Evolutionary conservation across 208 protist genomes (phyloP).

Genomic region (Phytomonas serpens): DNA sequence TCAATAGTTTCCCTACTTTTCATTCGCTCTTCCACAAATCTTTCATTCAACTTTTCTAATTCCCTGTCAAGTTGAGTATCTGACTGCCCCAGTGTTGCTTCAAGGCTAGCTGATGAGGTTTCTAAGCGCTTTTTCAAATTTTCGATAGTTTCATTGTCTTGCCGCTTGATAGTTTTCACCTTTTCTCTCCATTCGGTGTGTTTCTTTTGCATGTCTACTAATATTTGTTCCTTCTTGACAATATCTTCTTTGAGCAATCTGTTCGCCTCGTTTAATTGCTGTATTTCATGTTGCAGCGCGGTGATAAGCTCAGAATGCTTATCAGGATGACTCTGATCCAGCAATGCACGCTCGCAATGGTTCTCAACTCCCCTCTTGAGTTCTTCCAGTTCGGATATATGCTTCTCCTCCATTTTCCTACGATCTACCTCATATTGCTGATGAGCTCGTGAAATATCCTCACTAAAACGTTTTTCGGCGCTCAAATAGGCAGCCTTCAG

Average conservation of each 20-base stretch:
- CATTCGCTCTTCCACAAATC: not conserved
- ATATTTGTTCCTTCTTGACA: constrained; percentile 4
- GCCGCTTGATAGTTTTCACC: constrained; percentile 35
- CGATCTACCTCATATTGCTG: not conserved
- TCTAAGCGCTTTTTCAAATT: constrained; percentile 20
- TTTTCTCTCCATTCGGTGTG: constrained; percentile 39
- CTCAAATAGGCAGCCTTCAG: constrained; percentile 11
- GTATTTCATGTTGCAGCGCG: constrained; percentile 18
- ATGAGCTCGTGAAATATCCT: not conserved
- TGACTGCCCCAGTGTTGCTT: not conserved
- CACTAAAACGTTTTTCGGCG: not conserved
- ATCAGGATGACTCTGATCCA: constrained; percentile 25
- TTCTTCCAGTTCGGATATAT: constrained; percentile 5
- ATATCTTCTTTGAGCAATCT: constrained; percentile 14
- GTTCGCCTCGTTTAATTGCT: constrained; percentile 10
- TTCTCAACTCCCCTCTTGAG: constrained; percentile 14
- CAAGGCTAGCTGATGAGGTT: not conserved
- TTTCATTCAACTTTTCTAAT: not conserved
- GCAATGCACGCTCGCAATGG: not conserved
- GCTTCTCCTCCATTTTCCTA: not conserved
- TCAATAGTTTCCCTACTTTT: not conserved
- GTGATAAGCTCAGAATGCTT: constrained; percentile 17
- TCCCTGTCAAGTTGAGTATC: not conserved
- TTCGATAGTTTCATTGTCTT: constrained; percentile 32
- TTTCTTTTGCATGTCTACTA: constrained; percentile 19